Evolutionary conservation across 495 filamentous ascomycete species (phyloP), one percentile per base, ranked within the genome.

Genomic region (Pyronema domesticum): DNA sequence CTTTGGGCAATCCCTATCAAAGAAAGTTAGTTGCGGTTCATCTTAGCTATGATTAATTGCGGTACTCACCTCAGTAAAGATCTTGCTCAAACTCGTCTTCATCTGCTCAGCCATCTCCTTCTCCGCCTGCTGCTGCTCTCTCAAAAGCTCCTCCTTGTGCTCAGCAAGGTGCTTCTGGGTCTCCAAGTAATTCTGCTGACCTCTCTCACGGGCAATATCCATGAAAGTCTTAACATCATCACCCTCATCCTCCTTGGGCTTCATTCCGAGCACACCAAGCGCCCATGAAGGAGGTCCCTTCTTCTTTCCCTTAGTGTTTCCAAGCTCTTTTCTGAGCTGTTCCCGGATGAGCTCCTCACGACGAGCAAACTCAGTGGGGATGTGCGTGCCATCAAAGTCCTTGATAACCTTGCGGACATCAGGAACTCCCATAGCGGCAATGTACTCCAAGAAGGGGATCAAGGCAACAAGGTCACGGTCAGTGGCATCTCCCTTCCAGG

Each of bases 371-470:
- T 96, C 91, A 4, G 76, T 74, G 14, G 91, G 85, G 55, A 98
- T 94, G 60, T 83, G 70, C 54, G 76, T 81, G 57, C 88, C 89
- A 43, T 89, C 79, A 65, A 94, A 96, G 5, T 85, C 89, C 63
- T 85, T 82, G 65, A 98, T 71, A 15, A 91, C 81, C 37, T 81
- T 75, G 18, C 91, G 81, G 15, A 89, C 83, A 60, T 98, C 93
- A 23, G 76, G 72, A 57, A 83, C 82, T 51, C 83, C 80, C 86
- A 96, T 94, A n/a, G 85, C 85, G 50, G 85, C 85, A 56, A 96
- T 77, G 68, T 93, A 95, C 71, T 98, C 91, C 33, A 98, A 78
- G 78, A 98, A 93, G 7, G 93, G 89, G 43, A 98, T 89, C 40
- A 94, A 70, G 6, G 80, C 75, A 36, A 98, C 84, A 10, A 98